Base-by-base conservation (phyloP, 257 asterid species). In the Petunia secreta region DNA sequence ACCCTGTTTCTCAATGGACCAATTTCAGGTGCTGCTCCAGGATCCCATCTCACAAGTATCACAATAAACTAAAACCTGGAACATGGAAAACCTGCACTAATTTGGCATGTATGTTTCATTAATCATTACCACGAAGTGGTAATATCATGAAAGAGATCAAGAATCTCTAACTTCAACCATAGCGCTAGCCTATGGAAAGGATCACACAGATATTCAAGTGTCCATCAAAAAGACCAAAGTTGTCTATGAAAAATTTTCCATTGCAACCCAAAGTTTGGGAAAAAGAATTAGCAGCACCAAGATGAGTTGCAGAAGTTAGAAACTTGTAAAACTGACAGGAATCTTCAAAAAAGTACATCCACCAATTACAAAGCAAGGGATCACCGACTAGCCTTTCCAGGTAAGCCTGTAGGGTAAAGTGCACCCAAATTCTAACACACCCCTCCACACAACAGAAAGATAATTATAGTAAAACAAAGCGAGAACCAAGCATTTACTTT, bases 21-120 rank as follows among this genome's bases (percentile, higher is more conserved):
- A 38, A 46, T 81, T 64, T 57, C 75, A 75, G 46, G 67, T 38
- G 57, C 81, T 65, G 10, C 46, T 75, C 68, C 81, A 73, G 36
- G 58, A 48, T 50, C 63, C 58, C 41, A 50, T 50, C 63, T 34
- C 78, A 36, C 63, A 50, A 58, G 66, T 64, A 41, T 36, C 39
- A 69, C 64, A 39, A 5, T 37, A 79, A 65, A 64, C 48, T 66
- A n/a, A 38, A 25, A 8, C 65, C 37, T 55, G 13, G 36, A 50
- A 36, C 46, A 73, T 50, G 34, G 78, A 46, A 59, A 63, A 36
- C 67, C 68, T 63, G 68, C 68, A 36, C 44, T 63, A 63, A 63
- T 63, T 63, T 37, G 44, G 68, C 68, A 36, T 37, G 77, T 25
- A 25, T 48, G 77, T 69, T 69, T 50, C 46, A 3, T 73, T 73